Conservation (phyloP, 345 rosid species). For the Syzygium jambos region DNA sequence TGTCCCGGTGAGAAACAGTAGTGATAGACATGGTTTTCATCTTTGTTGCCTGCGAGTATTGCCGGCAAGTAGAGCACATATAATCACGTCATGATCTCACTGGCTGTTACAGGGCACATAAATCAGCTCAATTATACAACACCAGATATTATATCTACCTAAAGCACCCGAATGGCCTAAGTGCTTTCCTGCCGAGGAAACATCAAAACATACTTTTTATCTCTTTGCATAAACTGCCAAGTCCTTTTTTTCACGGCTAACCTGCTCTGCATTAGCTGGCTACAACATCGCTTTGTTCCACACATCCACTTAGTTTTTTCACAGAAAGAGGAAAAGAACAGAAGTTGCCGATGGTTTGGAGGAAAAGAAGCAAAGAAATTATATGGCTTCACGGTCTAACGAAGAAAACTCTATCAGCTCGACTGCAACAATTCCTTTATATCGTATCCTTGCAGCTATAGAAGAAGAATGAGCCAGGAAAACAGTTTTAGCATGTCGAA, state of each 20-base stretch:
- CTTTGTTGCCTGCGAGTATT: background rate
- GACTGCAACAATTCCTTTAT: constrained; percentile 73
- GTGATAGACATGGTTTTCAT: background rate
- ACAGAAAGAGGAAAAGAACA: background rate
- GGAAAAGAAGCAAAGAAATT: background rate
- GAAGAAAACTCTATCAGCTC: background rate
- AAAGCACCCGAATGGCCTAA: background rate
- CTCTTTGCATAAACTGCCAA: background rate
- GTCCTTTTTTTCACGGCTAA: background rate
- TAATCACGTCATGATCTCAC: background rate
- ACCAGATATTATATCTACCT: background rate
- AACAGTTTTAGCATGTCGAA: background rate
- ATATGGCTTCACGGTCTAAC: background rate
- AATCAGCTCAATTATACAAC: background rate
- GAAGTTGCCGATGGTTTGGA: background rate
- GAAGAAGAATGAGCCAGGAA: background rate
- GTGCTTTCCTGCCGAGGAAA: background rate
- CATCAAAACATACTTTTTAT: background rate
- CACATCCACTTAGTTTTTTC: background rate
- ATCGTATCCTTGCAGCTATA: constrained; percentile 78
- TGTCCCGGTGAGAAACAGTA: background rate
- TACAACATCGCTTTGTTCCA: background rate
- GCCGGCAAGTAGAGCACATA: background rate
- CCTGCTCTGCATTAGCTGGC: background rate
- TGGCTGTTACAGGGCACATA: background rate